These are phyloP conservation scores for Podospora pseudocomata DNA, from an alignment of 495 filamentous ascomycete species.

Conservation along the genomic window DNA sequence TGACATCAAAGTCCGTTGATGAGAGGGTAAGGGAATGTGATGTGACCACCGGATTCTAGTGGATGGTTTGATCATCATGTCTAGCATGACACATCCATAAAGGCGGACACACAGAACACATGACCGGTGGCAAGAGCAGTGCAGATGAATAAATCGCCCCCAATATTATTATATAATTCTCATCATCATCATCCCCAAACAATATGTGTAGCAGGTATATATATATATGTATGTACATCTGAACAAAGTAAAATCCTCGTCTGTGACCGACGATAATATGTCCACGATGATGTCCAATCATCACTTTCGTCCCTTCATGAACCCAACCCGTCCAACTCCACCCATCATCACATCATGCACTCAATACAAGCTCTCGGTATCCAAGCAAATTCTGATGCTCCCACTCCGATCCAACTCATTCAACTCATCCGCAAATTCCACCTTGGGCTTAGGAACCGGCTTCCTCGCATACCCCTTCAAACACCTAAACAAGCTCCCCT, in stretches of 20 bases:
- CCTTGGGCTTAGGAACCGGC: conserved; percentile 41
- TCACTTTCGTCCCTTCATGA: not conserved
- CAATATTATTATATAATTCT: not conserved
- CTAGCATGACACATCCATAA: no score
- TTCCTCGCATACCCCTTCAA: conserved; percentile 89
- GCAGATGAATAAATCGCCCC: not conserved
- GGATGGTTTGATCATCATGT: no score
- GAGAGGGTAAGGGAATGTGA: no score
- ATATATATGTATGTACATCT: not conserved
- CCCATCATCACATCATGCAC: not conserved
- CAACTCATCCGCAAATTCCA: conserved; percentile 3
- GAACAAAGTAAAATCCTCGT: not conserved
- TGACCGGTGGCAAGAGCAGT: not conserved
- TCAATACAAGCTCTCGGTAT: conserved; percentile 13
- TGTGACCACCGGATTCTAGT: no score
- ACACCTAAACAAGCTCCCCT: conserved; percentile 79
- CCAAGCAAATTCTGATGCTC: conserved; percentile 22
- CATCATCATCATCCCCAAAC: not conserved
- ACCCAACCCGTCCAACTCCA: not conserved
- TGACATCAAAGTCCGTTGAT: no score
- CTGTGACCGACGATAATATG: not conserved
- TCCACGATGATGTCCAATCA: not conserved
- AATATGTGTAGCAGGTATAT: conserved; percentile 3
- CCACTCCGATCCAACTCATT: conserved; percentile 20
- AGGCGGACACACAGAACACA: not conserved